Evolutionary conservation across 495 filamentous ascomycete genomes (phyloP), one percentile per base, ranked within the genome.

Genomic region (Daldinia grandis): DNA sequence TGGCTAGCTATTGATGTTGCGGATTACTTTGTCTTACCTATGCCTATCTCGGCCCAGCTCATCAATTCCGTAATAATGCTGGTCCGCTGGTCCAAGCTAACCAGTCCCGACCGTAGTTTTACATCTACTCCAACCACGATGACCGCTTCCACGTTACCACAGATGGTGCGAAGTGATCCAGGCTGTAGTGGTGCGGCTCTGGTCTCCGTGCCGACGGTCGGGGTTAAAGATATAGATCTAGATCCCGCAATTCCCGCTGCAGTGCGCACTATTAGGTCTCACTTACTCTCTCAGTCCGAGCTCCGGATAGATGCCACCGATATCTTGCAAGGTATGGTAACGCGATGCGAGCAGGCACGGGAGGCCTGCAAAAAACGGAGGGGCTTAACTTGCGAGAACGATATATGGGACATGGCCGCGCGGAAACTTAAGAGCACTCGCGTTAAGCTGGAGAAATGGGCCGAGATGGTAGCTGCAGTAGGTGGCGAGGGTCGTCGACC

Each of bases 1-100:
- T 83, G 81, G 81, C 70, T 81, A 21, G 64, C 79, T 4, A 69
- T 83, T 10, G 79, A 81, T 0, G 71, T 77, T 19, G 73, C 74
- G 10, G 64, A 73, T 50, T 81, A 83, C 72, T 79, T 76, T 65
- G 67, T 74, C 50, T 65, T 82, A 17, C 80, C 81, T 0, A 76
- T 76, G 53, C 75, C 79, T 1, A 62, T 74, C 17, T 69, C 74
- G 15, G 76, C 74, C 7, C 81, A 82, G 59, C 74, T 84, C 47
- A 71, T 82, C n/a, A 76, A 83, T 60, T 77, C 78, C 33, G 69
- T 78, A 19, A 76, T 68, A 42, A 78, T 78, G 69, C 72, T 83
- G n/a, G 63, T 76, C 21, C 77, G 78, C 24, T 80, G 79, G 78
- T 77, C 71, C 33, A 78, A 75, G 56, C 53, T 76, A 4, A 64